These are phyloP conservation scores for Nadsonia fulvescens DNA, from an alignment of 805 yeast species.

Conservation along the genomic window DNA sequence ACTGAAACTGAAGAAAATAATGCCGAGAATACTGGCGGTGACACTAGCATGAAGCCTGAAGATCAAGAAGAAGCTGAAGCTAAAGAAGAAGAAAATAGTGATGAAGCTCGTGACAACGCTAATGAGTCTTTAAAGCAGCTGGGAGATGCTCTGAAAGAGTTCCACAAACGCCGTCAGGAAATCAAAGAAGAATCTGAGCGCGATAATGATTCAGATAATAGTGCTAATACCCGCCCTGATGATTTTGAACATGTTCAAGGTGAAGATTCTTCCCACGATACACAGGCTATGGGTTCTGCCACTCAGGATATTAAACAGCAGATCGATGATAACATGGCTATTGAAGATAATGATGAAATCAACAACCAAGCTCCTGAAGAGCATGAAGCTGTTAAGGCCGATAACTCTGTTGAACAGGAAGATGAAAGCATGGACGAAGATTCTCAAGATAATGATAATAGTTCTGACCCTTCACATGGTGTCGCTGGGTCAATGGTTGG, in stretches of 20 bases:
- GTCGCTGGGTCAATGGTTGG: conserved; percentile 8
- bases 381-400: conserved; percentile 6
- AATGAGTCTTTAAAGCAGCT: conserved; percentile 59
- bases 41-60: conserved; percentile 76
- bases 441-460: conserved; percentile 16
- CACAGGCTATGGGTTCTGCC: conserved; percentile 89
- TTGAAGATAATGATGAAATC: conserved; percentile 20
- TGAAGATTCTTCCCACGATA: conserved; percentile 56
- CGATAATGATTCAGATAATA: conserved; percentile 21
- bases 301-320: conserved; percentile 59
- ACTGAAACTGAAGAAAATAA: conserved; percentile 69
- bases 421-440: conserved; percentile 10
- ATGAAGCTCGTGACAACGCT: conserved; percentile 32
- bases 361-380: conserved; percentile 14
- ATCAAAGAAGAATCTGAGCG: conserved; percentile 37
- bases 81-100: conserved; percentile 26
- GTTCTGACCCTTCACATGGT: conserved; percentile 8
- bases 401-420: conserved; percentile 4
- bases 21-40: conserved; percentile 72
- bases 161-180: conserved; percentile 77
- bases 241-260: conserved; percentile 35
- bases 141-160: conserved; percentile 84
- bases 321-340: conserved; percentile 30
- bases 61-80: conserved; percentile 64
- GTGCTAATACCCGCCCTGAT: conserved; percentile 42